Percentiles rank a stretch among this genome's conserved stretches.
Conservation (phyloP, 1,284 basidiomycete genomes). For the Cutaneotrichosporon mucoides region DNA sequence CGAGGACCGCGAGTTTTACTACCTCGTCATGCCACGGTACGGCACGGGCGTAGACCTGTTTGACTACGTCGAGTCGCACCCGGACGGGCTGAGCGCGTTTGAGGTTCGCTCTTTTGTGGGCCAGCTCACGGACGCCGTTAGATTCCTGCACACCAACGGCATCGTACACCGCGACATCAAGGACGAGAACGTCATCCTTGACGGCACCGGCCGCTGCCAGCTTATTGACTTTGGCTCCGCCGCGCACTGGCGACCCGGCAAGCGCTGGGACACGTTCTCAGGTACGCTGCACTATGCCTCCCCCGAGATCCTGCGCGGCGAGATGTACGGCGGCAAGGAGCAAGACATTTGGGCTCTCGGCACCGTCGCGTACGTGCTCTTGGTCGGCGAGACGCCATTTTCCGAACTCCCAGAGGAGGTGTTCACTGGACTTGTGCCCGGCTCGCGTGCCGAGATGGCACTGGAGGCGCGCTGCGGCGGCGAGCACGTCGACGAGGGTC, state of each 20-base stretch:
- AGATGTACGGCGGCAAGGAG: conserved; percentile 90
- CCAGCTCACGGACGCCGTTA: conserved; percentile 87
- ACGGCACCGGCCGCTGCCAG: conserved; percentile 62
- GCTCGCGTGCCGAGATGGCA: conserved; percentile 30
- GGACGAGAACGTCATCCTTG: conserved; percentile 84
- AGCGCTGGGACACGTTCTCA: conserved; percentile 89
- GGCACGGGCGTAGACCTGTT: conserved; percentile 71
- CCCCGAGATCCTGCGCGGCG: conserved; percentile 91
- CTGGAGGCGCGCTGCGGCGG: conserved; percentile 37
- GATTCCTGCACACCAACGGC: conserved; percentile 84
- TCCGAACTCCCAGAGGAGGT: conserved; percentile 52
- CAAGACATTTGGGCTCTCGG: conserved; percentile 99
- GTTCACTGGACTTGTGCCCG: conserved; percentile 31
- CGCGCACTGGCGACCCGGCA: conserved; percentile 67
- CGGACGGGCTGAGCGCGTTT: conserved; percentile 72
- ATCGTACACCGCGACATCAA: conserved; percentile 98
- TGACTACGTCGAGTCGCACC: conserved; percentile 86
- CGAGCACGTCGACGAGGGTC: conserved; percentile 31
- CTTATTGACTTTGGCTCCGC: conserved; percentile 86
- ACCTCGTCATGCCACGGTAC: conserved; percentile 58
- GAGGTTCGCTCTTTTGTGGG: conserved; percentile 81
- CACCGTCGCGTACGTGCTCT: conserved; percentile 92
- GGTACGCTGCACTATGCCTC: conserved; percentile 90
- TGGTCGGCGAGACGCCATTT: conserved; percentile 94
- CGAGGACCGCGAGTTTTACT: conserved; percentile 96